These are phyloP conservation scores for Botryotinia narcissicola DNA, from an alignment of 2,329 filamentous ascomycete species.

Conservation along the genomic window DNA sequence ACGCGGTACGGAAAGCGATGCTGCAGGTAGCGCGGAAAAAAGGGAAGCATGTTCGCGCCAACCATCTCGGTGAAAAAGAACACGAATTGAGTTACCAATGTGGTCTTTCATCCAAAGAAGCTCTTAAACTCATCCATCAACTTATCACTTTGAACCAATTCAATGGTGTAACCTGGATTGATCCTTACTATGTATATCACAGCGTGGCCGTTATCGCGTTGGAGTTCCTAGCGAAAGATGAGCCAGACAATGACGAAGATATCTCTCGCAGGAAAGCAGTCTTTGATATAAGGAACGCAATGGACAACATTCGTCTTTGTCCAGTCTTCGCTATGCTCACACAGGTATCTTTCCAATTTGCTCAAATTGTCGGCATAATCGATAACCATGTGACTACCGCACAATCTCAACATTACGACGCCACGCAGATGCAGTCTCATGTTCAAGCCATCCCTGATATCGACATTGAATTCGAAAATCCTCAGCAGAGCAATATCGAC, in stretches of 20 bases:
- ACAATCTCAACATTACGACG: conserved; percentile 5
- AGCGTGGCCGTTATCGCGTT: conserved; percentile 35
- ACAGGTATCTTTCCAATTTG: conserved; percentile 35
- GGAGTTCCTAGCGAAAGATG: conserved; percentile 35
- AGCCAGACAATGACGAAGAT: conserved; percentile 34
- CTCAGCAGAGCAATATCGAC: background rate
- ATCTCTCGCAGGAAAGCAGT: conserved; percentile 31
- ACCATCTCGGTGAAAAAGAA: conserved; percentile 34
- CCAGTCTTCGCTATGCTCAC: conserved; percentile 35
- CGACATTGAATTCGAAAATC: conserved; percentile 10
- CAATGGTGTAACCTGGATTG: conserved; percentile 35
- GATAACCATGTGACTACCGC: conserved; percentile 21
- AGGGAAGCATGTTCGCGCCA: conserved; percentile 32
- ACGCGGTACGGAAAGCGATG: conserved; percentile 34
- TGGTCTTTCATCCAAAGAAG: conserved; percentile 31
- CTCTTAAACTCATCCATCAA: conserved; percentile 29
- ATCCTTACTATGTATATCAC: conserved; percentile 37
- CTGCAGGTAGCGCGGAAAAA: conserved; percentile 33
- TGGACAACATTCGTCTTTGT: conserved; percentile 33
- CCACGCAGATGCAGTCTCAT: background rate
- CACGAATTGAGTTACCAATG: conserved; percentile 31
- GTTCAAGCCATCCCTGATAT: background rate
- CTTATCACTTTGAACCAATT: conserved; percentile 31
- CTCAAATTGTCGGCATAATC: conserved; percentile 37
- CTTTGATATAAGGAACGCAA: conserved; percentile 31